Conservation (phyloP, 179 eudicot species). For the Actinidia arguta region DNA sequence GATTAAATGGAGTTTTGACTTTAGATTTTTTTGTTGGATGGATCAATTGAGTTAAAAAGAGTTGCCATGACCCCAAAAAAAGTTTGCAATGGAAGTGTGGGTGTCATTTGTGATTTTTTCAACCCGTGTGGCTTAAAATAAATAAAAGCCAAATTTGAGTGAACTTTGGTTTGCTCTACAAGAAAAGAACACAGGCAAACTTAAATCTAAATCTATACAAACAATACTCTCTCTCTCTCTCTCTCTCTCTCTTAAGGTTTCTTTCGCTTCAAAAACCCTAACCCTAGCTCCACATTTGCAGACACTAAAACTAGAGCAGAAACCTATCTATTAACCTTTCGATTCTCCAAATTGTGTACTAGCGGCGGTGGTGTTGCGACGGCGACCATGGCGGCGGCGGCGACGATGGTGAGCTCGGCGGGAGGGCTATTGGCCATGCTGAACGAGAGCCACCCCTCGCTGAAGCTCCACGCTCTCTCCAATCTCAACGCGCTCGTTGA, state of each 20-base stretch:
- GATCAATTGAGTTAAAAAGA: no score
- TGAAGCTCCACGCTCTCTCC: conserved; percentile 85
- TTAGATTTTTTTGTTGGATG: not conserved
- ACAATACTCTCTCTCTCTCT: not conserved
- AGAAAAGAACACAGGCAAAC: not conserved
- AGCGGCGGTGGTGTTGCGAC: no score
- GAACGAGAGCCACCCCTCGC: conserved; percentile 57
- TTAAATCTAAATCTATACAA: no score
- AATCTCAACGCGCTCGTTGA: conserved; percentile 79
- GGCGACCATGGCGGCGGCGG: conserved; percentile 34
- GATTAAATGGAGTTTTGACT: not conserved
- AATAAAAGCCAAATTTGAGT: not conserved
- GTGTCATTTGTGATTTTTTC: not conserved
- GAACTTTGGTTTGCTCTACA: not conserved
- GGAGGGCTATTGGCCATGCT: conserved; percentile 89
- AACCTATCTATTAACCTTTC: not conserved
- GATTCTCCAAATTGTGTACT: not conserved
- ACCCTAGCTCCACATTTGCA: not conserved
- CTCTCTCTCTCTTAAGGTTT: no score
- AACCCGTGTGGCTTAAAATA: not conserved
- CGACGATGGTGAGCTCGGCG: conserved; percentile 89
- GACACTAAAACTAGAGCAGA: not conserved
- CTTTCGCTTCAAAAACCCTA: not conserved
- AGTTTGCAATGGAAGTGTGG: no score
- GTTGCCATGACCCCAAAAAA: no score